Percentiles rank a stretch among this genome's conserved stretches.
Conservation (phyloP, 2,329 filamentous ascomycete genomes). For the Aspergillus arachidicola region DNA sequence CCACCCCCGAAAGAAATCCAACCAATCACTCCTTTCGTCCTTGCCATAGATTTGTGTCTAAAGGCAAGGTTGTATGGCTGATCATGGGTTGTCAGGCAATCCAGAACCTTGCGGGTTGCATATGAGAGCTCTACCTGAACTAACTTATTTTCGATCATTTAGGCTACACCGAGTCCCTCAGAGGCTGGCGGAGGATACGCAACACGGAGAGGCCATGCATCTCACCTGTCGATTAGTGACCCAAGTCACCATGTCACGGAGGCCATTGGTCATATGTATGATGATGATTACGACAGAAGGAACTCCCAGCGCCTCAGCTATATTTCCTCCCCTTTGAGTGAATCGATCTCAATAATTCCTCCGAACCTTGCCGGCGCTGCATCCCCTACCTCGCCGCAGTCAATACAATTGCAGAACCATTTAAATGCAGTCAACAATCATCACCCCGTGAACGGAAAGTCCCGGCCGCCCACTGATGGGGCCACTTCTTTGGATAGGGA, state of each 20-base stretch:
- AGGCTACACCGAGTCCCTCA: constrained; percentile 47
- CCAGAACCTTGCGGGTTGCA: neutral
- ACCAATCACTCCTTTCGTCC: neutral
- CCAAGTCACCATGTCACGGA: constrained; percentile 93
- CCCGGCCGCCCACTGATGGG: constrained; percentile 26
- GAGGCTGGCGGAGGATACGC: constrained; percentile 51
- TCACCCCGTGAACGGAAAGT: constrained; percentile 36
- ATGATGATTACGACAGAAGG: constrained; percentile 66
- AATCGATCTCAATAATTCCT: constrained; percentile 46
- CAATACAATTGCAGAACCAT: constrained; percentile 35
- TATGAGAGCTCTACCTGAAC: constrained; percentile 7
- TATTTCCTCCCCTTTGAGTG: constrained; percentile 55
- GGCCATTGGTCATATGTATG: constrained; percentile 88
- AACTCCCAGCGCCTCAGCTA: constrained; percentile 75
- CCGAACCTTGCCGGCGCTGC: constrained; percentile 32
- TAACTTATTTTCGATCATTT: constrained; percentile 11
- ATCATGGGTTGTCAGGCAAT: neutral
- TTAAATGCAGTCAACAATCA: constrained; percentile 33
- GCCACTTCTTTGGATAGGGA: constrained; percentile 41
- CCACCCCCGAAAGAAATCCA: neutral
- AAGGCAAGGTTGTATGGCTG: neutral
- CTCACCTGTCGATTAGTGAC: constrained; percentile 75
- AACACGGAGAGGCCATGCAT: constrained; percentile 59
- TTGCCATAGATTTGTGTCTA: neutral
- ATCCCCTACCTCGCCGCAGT: constrained; percentile 29